These are phyloP conservation scores for Amanita jacksonii DNA, from an alignment of 768 basidiomycete genomes.

Conservation along the genomic window DNA sequence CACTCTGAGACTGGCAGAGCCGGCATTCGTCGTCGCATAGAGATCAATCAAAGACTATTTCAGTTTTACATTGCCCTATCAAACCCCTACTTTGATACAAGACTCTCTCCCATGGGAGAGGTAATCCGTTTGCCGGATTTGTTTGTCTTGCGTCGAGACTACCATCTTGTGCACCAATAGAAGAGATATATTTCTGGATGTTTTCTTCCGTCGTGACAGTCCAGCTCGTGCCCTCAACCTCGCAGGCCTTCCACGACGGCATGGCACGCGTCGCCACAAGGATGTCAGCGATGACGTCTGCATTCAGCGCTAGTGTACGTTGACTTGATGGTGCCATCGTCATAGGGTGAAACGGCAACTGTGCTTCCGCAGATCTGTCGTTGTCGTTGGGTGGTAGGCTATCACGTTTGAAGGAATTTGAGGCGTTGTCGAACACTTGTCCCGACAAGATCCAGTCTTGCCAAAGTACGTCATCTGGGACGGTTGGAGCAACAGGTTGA, in stretches of 20 bases:
- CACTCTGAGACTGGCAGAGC: too few relatives aligned
- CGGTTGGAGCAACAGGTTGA: constrained; percentile 10
- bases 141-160: not conserved
- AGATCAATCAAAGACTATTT: not conserved
- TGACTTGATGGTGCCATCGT: constrained; percentile 11
- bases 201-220: constrained; percentile 24
- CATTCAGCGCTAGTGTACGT: constrained; percentile 14
- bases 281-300: constrained; percentile 18
- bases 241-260: constrained; percentile 24
- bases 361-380: not conserved
- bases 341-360: constrained; percentile 8
- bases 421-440: constrained; percentile 11
- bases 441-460: too few relatives aligned
- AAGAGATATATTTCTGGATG: constrained; percentile 15
- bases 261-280: constrained; percentile 20
- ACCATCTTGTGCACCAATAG: not conserved
- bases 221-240: constrained; percentile 24
- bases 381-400: constrained; percentile 6
- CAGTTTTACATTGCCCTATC: not conserved
- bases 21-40: too few relatives aligned
- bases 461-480: constrained; percentile 13
- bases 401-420: constrained; percentile 13
- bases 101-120: not conserved
- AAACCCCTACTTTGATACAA: not conserved
- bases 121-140: not conserved